Evolutionary conservation across 1,284 basidiomycete genomes (phyloP).

Genomic region (Macrocybe sp.): DNA sequence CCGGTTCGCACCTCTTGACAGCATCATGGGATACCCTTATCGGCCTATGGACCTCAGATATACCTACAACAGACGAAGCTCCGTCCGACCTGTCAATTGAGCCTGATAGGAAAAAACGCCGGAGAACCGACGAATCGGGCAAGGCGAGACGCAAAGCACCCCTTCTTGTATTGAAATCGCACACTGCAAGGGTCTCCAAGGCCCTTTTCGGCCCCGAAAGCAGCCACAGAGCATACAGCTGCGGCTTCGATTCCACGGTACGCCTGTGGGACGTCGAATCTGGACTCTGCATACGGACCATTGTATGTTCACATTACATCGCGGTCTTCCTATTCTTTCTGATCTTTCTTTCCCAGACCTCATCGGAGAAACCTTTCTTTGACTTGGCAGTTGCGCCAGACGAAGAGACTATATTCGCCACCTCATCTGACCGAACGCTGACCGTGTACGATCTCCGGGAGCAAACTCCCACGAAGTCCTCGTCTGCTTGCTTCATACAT

Average conservation of each 20-base stretch:
- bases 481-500: conserved; percentile 54
- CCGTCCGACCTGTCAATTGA: conserved; percentile 25
- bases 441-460: conserved; percentile 63
- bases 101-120: conserved; percentile 19
- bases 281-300: conserved; percentile 61
- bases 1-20: conserved; percentile 62
- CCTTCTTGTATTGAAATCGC: conserved; percentile 62
- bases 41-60: conserved; percentile 69
- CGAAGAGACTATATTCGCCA: conserved; percentile 43
- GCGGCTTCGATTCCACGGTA: conserved; percentile 74
- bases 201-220: conserved; percentile 42
- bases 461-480: conserved; percentile 20
- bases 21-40: conserved; percentile 79
- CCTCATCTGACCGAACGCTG: conserved; percentile 67
- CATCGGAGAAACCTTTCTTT: conserved; percentile 68
- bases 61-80: conserved; percentile 62
- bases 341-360: conserved; percentile 36
- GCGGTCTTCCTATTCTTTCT: background rate
- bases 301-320: conserved; percentile 41
- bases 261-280: conserved; percentile 69
- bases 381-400: conserved; percentile 44
- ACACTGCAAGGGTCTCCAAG: conserved; percentile 68
- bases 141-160: conserved; percentile 57
- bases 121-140: conserved; percentile 34
- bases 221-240: conserved; percentile 50